Evolutionary conservation across 495 filamentous ascomycete species (phyloP).

Genomic region (Daldinia grandis): DNA sequence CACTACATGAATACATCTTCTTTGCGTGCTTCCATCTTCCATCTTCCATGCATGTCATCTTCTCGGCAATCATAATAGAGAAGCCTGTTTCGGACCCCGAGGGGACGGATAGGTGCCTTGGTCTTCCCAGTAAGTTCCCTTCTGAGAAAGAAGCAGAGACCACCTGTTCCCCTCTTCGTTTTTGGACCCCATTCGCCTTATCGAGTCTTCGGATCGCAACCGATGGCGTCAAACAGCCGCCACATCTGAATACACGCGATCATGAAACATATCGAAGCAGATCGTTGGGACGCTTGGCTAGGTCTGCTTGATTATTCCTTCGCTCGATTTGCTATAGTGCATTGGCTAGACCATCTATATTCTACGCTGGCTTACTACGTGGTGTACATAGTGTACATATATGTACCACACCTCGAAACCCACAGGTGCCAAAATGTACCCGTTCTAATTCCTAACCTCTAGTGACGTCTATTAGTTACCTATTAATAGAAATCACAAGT

Average conservation of each 20-base stretch:
- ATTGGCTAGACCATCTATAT: constrained; percentile 25
- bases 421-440: constrained; percentile 7
- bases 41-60: constrained; percentile 38
- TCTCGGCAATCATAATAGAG: constrained; percentile 20
- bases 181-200: constrained; percentile 34
- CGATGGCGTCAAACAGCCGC: constrained; percentile 36
- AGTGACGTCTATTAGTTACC: constrained; percentile 37
- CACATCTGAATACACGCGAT: constrained; percentile 35
- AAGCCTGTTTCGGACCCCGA: constrained; percentile 29
- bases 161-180: constrained; percentile 23
- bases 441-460: constrained; percentile 27
- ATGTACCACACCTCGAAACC: constrained; percentile 6
- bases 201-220: constrained; percentile 29
- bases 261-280: constrained; percentile 38
- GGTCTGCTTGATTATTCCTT: neutral
- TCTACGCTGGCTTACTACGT: constrained; percentile 26
- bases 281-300: constrained; percentile 19
- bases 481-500: constrained; percentile 38
- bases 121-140: neutral
- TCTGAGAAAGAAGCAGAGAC: constrained; percentile 28
- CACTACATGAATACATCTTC: constrained; percentile 9
- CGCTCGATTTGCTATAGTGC: constrained; percentile 12
- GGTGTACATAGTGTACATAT: too few species aligned
- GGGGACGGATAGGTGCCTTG: constrained; percentile 4
- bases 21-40: constrained; percentile 25